phyloP scores from a whole-genome alignment of 2,329 filamentous ascomycete species.

The Stachybotrys chartarum region DNA sequence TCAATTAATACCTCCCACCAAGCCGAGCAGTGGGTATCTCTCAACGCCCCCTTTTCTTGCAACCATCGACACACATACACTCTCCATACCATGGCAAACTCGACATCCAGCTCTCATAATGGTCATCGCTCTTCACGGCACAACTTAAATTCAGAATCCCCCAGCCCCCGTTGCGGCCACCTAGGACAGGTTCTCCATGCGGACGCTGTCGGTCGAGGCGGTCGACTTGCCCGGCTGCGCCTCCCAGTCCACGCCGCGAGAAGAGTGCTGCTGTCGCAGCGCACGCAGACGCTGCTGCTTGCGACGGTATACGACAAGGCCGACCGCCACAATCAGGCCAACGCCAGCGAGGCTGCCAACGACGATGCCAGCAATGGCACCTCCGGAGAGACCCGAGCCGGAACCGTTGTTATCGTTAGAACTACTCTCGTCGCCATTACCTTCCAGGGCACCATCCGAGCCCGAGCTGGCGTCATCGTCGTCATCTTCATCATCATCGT shows the following conservation, averaged over 20 bases:
- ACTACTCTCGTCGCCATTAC: constrained; percentile 7
- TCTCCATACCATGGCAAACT: too few species aligned
- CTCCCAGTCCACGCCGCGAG: constrained; percentile 7
- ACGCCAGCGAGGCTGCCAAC: constrained; percentile 61
- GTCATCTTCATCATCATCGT: constrained; percentile 1
- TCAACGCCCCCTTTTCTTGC: too few species aligned
- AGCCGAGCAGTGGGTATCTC: too few species aligned
- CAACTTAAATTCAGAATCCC: too few species aligned
- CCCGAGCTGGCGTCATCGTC: not conserved
- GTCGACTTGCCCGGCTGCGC: constrained; percentile 5
- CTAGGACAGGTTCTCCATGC: constrained; percentile 2
- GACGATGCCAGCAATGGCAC: constrained; percentile 68
- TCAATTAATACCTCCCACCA: too few species aligned
- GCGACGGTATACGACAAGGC: constrained; percentile 45
- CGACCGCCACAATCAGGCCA: constrained; percentile 50
- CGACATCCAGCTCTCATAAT: too few species aligned
- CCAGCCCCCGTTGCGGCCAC: too few species aligned
- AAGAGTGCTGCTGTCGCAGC: constrained; percentile 13
- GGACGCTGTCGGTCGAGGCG: constrained; percentile 4
- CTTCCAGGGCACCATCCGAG: not conserved
- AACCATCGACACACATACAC: too few species aligned
- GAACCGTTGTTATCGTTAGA: constrained; percentile 14
- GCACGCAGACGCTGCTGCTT: constrained; percentile 16
- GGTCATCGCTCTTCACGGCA: too few species aligned
- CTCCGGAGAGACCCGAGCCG: constrained; percentile 46